Conservation (phyloP, 2,329 filamentous ascomycete genomes). For the Chaetothyriales sp. region DNA sequence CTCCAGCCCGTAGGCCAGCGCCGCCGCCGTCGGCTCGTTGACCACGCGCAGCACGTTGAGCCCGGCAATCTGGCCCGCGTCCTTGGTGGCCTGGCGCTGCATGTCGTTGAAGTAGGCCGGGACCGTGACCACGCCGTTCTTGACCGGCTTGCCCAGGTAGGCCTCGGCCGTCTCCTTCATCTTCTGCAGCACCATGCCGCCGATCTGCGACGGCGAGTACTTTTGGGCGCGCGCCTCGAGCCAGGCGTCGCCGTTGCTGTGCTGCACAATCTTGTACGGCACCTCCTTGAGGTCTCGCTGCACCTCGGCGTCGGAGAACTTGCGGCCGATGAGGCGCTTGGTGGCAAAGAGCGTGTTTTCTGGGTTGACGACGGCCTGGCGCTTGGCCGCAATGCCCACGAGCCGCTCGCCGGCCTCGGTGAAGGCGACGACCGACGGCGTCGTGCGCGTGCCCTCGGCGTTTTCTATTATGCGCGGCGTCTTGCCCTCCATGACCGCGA, state of each 20-base stretch:
- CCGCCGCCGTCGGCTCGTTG: constrained; percentile 93
- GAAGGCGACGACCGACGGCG: constrained; percentile 89
- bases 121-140: constrained; percentile 94
- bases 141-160: constrained; percentile 77
- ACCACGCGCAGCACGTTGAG: constrained; percentile 95
- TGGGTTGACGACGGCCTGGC: constrained; percentile 94
- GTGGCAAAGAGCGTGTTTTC: constrained; percentile 98
- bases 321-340: constrained; percentile 96
- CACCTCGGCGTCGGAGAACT: constrained; percentile 86
- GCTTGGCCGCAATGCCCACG: constrained; percentile 94
- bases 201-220: constrained; percentile 96
- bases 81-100: constrained; percentile 95
- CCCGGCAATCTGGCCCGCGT: constrained; percentile 90
- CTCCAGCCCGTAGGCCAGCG: constrained; percentile 89
- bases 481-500: constrained; percentile 97
- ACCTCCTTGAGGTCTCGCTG: constrained; percentile 97
- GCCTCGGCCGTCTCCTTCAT: constrained; percentile 98
- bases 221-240: constrained; percentile 84
- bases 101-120: constrained; percentile 98
- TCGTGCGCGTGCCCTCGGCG: constrained; percentile 86
- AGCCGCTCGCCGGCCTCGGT: constrained; percentile 89
- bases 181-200: constrained; percentile 91
- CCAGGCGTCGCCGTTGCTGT: constrained; percentile 94
- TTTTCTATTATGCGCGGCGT: constrained; percentile 93
- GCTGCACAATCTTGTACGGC: constrained; percentile 96